Evolutionary conservation across 2,329 filamentous ascomycete genomes (phyloP), one percentile per base, ranked within the genome.

Genomic region (Pyrenophora tritici-repentis): DNA sequence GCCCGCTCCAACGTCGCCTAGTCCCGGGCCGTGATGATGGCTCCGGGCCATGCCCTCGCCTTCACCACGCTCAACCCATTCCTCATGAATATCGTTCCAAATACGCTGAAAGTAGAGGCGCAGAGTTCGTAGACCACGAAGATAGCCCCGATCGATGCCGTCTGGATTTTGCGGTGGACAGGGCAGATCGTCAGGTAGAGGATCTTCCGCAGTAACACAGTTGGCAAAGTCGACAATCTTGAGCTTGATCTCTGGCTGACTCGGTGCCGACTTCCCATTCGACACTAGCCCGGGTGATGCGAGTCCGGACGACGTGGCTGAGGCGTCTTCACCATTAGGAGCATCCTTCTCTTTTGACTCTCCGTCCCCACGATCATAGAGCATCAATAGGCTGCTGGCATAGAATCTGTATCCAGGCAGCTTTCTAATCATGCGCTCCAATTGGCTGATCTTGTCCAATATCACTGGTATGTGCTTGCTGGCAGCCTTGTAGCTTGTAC

Each of bases 211-310:
- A 1, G 92, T 97, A 31, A 97, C 87, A 67, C 93, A 97, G 72
- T 99, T 99, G 58, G 94, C 94, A 77, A 99, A 99, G 74, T 99
- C 94, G 50, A 96, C 93, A 72, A 99, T 95, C 75, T 97, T 97
- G 76, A 99, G 86, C 72, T 96, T 90, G 68, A 96, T 92, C 39
- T 82, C 79, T 4, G 76, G 68, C 6, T 66, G 63, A 31, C 69
- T 63, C n/a, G 53, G 33, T 9, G 54, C 46, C 8, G 59, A n/a
- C n/a, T n/a, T n/a, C n/a, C n/a, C 35, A 10, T 47, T 50, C 8
- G 52, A 10, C n/a, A 41, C 51, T 32, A 59, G 45, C 5, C 61
- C 57, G 4, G 61, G 57, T 3, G 62, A 62, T 6, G 63, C 55
- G 13, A 58, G 55, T 14, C 78, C 75, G 3, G 59, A 62, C 4